A percentile compares a stretch with the other conserved stretches of the same genome.
Conservation (phyloP, 208 protist species). For the Wallacemonas sp. region DNA sequence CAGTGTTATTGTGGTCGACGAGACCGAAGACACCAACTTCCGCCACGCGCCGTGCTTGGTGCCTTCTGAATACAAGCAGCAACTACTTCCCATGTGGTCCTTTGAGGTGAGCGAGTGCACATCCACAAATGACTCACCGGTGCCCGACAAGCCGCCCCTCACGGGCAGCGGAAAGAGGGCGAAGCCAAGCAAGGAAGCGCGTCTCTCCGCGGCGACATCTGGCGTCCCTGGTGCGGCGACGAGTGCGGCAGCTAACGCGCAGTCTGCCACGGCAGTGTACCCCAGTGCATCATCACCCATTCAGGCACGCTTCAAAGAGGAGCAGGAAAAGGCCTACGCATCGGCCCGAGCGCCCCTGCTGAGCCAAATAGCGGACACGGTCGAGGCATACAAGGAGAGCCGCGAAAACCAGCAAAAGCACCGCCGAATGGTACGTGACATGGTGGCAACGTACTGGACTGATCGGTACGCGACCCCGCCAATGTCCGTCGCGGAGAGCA, state of each 20-base stretch:
- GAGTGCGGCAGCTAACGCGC: too few species aligned
- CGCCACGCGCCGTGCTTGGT: slow-evolving; percentile 45
- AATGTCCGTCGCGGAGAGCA: background rate
- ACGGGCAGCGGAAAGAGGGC: slow-evolving; percentile 2
- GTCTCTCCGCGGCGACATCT: background rate
- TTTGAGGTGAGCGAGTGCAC: slow-evolving; percentile 17
- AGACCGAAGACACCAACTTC: slow-evolving; percentile 39
- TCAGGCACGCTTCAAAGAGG: background rate
- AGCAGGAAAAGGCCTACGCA: slow-evolving; percentile 6
- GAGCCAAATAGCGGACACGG: background rate
- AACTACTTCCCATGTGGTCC: slow-evolving; percentile 35
- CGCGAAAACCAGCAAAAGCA: slow-evolving; percentile 10
- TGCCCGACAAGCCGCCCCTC: background rate
- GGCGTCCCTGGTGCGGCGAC: too few species aligned
- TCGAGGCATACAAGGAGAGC: slow-evolving; percentile 8
- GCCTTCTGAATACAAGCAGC: slow-evolving; percentile 35
- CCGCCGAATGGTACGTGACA: slow-evolving; percentile 1
- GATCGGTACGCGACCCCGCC: background rate
- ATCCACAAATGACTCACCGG: background rate
- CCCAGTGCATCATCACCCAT: background rate
- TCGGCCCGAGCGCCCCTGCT: slow-evolving; percentile 1
- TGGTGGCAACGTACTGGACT: slow-evolving; percentile 3
- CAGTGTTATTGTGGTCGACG: slow-evolving; percentile 27
- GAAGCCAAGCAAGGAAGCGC: background rate
- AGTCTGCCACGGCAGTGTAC: too few species aligned